Base-by-base conservation (phyloP, 2,329 filamentous ascomycete genomes). In the Cryoendolithus antarcticus region DNA sequence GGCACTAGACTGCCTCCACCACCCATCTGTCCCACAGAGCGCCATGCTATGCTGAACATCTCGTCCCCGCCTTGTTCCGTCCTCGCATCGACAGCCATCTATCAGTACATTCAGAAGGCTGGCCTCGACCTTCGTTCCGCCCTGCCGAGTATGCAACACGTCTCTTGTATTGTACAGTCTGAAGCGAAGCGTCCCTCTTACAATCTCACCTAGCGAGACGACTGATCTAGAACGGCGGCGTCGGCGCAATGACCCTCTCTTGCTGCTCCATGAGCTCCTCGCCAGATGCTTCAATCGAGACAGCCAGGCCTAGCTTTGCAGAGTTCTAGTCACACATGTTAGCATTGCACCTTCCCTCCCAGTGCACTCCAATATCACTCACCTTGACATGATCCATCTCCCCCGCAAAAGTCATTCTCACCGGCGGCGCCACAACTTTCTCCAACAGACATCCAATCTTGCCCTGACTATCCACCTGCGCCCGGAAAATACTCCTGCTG, bases 361-460 rank as follows among this genome's bases (percentile, higher is more conserved):
- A n/a, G n/a, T n/a, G n/a, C n/a, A n/a, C n/a, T n/a, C n/a, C n/a
- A n/a, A n/a, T n/a, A n/a, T n/a, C n/a, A 71, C 84, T 62, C 75
- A 95, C 91, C 71, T 88, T 88, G 55, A 80, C 77, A 67, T 98
- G 89, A 65, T 98, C 91, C 57, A 98, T 85, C 61, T 96, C 91
- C 51, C 88, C 89, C 40, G 88, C 86, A 66, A 98, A 94, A 42
- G 88, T 93, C 67, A 98, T 77, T 62, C 81, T 82, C 43, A 98
- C 86, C 21, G 88, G 83, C 48, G 86, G 86, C 24, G 86, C 86
- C 56, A 98, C 84, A 57, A 86, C 81, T 78, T 95, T 96, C 73
- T 98, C 91, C 51, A 96, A 69, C 56, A 95, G 67, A 60, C 86
- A 91, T 64, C 82, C 85, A 45, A 98, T 73, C 70, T 93, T 94